phyloP scores from a whole-genome alignment of 441 rosid species.

The Sinapis alba region DNA sequence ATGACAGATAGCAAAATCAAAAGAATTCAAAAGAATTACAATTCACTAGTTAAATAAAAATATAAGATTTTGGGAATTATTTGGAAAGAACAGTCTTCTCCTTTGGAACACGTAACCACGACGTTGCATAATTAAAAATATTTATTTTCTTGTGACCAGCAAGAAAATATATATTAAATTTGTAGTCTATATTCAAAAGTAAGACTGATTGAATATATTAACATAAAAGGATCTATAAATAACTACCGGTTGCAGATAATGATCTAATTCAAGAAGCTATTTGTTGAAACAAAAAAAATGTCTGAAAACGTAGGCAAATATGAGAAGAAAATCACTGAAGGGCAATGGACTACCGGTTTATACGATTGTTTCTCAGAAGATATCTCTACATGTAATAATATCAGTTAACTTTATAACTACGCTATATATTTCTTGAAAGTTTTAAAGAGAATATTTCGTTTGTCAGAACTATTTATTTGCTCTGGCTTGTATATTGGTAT shows the following conservation, averaged over 20 bases:
- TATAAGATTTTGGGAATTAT: neutral
- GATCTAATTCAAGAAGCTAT: neutral
- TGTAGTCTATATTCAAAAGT: slow-evolving; percentile 27
- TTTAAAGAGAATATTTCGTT: neutral
- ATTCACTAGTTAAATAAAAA: neutral
- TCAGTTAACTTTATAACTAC: neutral
- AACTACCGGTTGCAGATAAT: neutral
- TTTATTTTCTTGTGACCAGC: slow-evolving; percentile 7
- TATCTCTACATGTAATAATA: slow-evolving; percentile 46
- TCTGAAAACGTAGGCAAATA: slow-evolving; percentile 14
- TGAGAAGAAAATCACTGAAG: slow-evolving; percentile 24
- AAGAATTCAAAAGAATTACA: neutral
- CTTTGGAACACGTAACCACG: slow-evolving; percentile 28
- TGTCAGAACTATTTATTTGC: neutral
- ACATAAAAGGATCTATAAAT: neutral
- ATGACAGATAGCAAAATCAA: neutral
- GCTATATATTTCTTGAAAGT: neutral
- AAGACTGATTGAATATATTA: slow-evolving; percentile 17
- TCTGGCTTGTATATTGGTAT: slow-evolving; percentile 1
- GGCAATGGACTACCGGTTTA: slow-evolving; percentile 58
- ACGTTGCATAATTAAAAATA: slow-evolving; percentile 3
- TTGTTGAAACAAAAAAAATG: slow-evolving; percentile 19
- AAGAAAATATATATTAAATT: neutral
- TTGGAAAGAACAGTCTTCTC: slow-evolving; percentile 26
- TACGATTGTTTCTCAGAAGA: slow-evolving; percentile 55